phyloP scores from a whole-genome alignment of 352 stramenopile species.

The Phytophthora tentaculata region DNA sequence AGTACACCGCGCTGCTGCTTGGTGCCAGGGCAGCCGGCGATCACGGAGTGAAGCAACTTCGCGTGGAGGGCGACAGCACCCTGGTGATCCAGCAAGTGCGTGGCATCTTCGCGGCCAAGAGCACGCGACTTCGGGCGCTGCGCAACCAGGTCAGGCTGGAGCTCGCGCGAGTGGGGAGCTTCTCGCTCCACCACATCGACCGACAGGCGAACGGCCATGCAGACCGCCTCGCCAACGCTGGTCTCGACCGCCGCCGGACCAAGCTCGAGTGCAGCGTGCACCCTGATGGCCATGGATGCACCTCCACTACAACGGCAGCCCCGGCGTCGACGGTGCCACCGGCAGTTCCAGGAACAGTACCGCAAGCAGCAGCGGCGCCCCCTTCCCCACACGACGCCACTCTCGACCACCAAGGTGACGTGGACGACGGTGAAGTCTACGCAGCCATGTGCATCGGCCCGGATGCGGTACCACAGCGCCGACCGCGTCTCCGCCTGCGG shows the following conservation, averaged over 20 bases:
- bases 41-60: not conserved
- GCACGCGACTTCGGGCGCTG: not conserved
- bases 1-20: conserved; percentile 34
- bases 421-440: conserved; percentile 23
- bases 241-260: not conserved
- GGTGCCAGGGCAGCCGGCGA: conserved; percentile 12
- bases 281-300: not conserved
- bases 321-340: no score
- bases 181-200: conserved; percentile 27
- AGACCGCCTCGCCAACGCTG: conserved; percentile 21
- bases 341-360: no score
- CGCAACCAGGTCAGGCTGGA: not conserved
- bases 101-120: conserved; percentile 4
- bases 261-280: not conserved
- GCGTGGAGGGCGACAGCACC: conserved; percentile 10
- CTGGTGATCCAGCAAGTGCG: conserved; percentile 18
- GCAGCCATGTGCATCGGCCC: conserved; percentile 5
- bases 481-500: conserved; percentile 10
- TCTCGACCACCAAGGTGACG: no score
- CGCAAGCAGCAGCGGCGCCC: no score
- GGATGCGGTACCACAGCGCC: not conserved
- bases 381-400: no score
- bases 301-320: no score
- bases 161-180: not conserved
- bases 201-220: conserved; percentile 25